phyloP scores from a whole-genome alignment of 2,329 filamentous ascomycete species.

The Stemphylium lycopersici region DNA sequence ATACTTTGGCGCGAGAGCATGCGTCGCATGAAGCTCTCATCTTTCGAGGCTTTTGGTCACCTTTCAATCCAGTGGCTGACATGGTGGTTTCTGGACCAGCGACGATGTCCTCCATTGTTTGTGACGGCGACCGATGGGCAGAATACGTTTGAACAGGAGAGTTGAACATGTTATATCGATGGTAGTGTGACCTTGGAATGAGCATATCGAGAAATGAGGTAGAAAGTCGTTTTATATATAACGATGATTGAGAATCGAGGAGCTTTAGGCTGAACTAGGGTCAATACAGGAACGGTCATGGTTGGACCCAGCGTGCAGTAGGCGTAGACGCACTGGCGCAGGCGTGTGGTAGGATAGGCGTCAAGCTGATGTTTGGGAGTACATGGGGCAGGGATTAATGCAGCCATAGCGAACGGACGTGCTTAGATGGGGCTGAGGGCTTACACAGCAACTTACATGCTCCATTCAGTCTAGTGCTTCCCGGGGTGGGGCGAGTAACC shows the following conservation, averaged over 20 bases:
- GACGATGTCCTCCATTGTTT: conserved; percentile 34
- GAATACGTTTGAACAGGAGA: conserved; percentile 33
- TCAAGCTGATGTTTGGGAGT: conserved; percentile 40
- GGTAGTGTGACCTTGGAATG: conserved; percentile 19
- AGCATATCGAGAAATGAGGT: conserved; percentile 21
- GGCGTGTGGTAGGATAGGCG: conserved; percentile 32
- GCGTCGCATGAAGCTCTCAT: conserved; percentile 48
- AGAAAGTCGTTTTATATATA: conserved; percentile 42
- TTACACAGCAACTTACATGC: conserved; percentile 34
- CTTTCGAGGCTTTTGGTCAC: conserved; percentile 43
- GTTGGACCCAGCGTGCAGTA: conserved; percentile 26
- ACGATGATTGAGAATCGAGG: conserved; percentile 19
- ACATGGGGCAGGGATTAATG: conserved; percentile 38
- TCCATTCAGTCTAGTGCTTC: conserved; percentile 31
- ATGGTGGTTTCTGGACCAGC: conserved; percentile 25
- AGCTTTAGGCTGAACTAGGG: conserved; percentile 24
- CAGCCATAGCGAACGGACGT: conserved; percentile 35
- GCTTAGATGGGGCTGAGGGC: conserved; percentile 45
- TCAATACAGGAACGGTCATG: conserved; percentile 28
- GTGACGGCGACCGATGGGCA: conserved; percentile 30
- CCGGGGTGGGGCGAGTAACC: conserved; percentile 27
- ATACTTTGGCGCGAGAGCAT: conserved; percentile 46
- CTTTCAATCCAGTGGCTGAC: conserved; percentile 28
- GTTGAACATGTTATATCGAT: conserved; percentile 38
- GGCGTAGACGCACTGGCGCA: conserved; percentile 32